Evolutionary conservation across 2,329 filamentous ascomycete species (phyloP).

Genomic region (Monosporascus sp.): DNA sequence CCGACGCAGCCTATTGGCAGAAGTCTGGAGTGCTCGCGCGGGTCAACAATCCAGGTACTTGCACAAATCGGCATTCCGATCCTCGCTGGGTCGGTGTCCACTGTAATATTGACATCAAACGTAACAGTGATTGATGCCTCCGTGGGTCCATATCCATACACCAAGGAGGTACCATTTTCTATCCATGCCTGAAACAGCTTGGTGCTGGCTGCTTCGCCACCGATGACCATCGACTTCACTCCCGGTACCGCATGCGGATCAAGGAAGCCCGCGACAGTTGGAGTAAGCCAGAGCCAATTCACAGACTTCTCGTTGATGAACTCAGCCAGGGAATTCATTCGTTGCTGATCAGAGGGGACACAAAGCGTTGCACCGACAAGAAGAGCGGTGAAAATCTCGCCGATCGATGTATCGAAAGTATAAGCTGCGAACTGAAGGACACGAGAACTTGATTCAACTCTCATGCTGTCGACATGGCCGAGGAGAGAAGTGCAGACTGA

Average conservation of each 20-base stretch:
- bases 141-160: constrained; percentile 16
- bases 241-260: constrained; percentile 14
- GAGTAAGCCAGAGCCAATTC: constrained; percentile 19
- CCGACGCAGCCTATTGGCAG: too few relatives aligned
- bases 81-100: constrained; percentile 1
- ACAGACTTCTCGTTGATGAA: constrained; percentile 14
- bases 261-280: constrained; percentile 17
- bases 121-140: constrained; percentile 15
- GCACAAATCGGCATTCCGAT: not conserved
- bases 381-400: constrained; percentile 15
- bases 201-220: constrained; percentile 18
- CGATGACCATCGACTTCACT: constrained; percentile 17
- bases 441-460: constrained; percentile 4
- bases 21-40: too few relatives aligned
- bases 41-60: too few relatives aligned
- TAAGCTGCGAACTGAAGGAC: constrained; percentile 16
- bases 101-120: not conserved
- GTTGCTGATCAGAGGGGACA: constrained; percentile 13
- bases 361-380: constrained; percentile 18
- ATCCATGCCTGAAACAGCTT: constrained; percentile 15
- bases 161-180: constrained; percentile 15
- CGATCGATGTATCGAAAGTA: constrained; percentile 13
- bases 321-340: constrained; percentile 7
- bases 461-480: constrained; percentile 27
- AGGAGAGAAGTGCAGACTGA: constrained; percentile 51